Evolutionary conservation across 2,329 filamentous ascomycete genomes (phyloP).

Genomic region (Lachnum nothofagi): DNA sequence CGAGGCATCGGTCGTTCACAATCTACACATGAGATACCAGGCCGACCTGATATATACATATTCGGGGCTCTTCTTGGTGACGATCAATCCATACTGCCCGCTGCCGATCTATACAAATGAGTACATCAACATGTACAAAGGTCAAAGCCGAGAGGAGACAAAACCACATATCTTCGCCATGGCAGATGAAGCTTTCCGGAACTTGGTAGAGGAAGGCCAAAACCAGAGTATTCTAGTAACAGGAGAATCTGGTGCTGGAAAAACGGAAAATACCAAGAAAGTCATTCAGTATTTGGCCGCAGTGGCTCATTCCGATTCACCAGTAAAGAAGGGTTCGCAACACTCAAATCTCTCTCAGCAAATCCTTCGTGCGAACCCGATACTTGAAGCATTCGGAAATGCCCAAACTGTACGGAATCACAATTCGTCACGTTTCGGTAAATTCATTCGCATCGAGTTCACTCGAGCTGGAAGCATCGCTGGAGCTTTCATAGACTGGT

Average conservation of each 20-base stretch:
- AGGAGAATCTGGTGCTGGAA: slow-evolving; percentile 94
- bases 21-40: slow-evolving; percentile 90
- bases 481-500: slow-evolving; percentile 98
- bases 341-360: slow-evolving; percentile 90
- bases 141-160: slow-evolving; percentile 83
- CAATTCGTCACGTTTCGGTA: slow-evolving; percentile 96
- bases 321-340: slow-evolving; percentile 55
- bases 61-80: slow-evolving; percentile 92
- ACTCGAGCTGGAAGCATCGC: slow-evolving; percentile 81
- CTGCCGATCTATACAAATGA: slow-evolving; percentile 94
- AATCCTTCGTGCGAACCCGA: slow-evolving; percentile 92
- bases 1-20: slow-evolving; percentile 95
- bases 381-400: slow-evolving; percentile 95
- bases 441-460: slow-evolving; percentile 98
- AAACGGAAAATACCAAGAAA: slow-evolving; percentile 99
- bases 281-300: slow-evolving; percentile 97
- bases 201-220: slow-evolving; percentile 86
- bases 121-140: slow-evolving; percentile 97
- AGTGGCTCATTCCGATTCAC: slow-evolving; percentile 78
- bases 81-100: slow-evolving; percentile 93
- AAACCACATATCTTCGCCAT: slow-evolving; percentile 97
- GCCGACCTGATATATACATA: slow-evolving; percentile 97
- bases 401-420: slow-evolving; percentile 97
- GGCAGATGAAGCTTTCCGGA: slow-evolving; percentile 93
- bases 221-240: slow-evolving; percentile 98